Base-by-base conservation (phyloP, 768 basidiomycete genomes). In the Panus rudis region DNA sequence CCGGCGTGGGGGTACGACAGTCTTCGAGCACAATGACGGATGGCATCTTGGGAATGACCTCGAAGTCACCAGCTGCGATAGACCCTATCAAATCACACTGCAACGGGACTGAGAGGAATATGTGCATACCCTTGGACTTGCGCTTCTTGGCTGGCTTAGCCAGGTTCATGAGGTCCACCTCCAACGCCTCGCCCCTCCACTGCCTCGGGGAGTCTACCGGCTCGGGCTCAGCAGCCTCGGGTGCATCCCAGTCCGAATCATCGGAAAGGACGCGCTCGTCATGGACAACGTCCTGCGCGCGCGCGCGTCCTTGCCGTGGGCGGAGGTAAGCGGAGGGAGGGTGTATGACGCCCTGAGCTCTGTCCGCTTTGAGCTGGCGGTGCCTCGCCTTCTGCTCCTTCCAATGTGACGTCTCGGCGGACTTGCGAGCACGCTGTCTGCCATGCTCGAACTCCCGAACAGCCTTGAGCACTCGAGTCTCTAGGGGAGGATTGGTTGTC, bases 1-100 rank as follows among this genome's bases (percentile, higher is more conserved):
- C 73, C 23, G 59, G 62, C 6, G 58, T 53, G 35, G 45, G 50
- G 21, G 52, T 47, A 14, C 57, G 47, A 8, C 33, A 33, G 48
- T 81, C 79, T 51, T 80, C 78, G 30, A 81, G 62, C 22, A 67
- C 75, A 46, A 81, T 77, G 35, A 81, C 78, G 25, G 72, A 67
- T 23, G 69, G 74, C 32, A 75, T 56, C 25, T 63, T 65, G 4
- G 77, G 76, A 10, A 81, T 60, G 20, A 79, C 54, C 61, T 80
- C 78, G 49, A 78, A 81, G 42, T 78, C 78, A 27, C 66, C 67
- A 21, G 68, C 76, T 70, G 49, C 19, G 28, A 17, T 16, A 22
- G 31, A 28, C 37, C 17, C 37, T 33, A 22, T 42, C 25, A 24
- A 8, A 20, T 24, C 20, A 32, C 3, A 32, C 24, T 14, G 39